Evolutionary conservation across 2,329 filamentous ascomycete species (phyloP), one percentile per base, ranked within the genome.

Genomic region (Pestalotiopsis sp.): DNA sequence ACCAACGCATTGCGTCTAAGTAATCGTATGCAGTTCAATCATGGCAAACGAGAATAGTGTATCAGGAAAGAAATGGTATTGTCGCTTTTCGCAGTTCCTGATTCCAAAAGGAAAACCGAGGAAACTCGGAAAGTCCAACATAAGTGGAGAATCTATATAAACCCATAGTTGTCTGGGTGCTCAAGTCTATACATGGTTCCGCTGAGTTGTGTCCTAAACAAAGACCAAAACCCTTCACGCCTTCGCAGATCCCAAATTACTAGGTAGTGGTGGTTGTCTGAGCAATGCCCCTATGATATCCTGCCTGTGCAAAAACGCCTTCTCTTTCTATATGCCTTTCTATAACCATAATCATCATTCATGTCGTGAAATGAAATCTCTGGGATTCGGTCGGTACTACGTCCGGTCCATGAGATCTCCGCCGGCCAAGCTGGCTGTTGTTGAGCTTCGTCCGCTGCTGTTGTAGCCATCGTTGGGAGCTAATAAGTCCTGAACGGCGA

Each of bases 401-500:
- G 81, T 80, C 70, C 88, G 83, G 72, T 91, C 89, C 77, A 87
- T 86, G 68, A 92, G 82, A 76, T 93, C 91, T 67, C 88, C 89
- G 49, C 93, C 93, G 27, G 92, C 90, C 70, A 96, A 84, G 73
- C 93, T 97, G 76, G 91, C 93, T 60, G 88, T 90, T 57, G 92
- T 88, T 59, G 93, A 96, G 69, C 92, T 95, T 73, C 91, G 90
- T 67, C 93, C 92, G 70, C 93, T 95, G 63, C 88, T 86, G 77
- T 90, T 91, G 71, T 90, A 92, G 63, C 88, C 89, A 27, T 86
- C 84, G 63, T 83, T 87, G 1, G 89, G 86, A 71, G 91, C 91
- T 69, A 97, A 84, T 68, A 98, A 86, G 75, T 98, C 95, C 75
- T 95, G 92, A 4, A 97, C 91, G 2, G 92, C 92, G 58, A 97